Conservation (phyloP, 768 basidiomycete genomes). For the Rhodotorula diobovata region DNA sequence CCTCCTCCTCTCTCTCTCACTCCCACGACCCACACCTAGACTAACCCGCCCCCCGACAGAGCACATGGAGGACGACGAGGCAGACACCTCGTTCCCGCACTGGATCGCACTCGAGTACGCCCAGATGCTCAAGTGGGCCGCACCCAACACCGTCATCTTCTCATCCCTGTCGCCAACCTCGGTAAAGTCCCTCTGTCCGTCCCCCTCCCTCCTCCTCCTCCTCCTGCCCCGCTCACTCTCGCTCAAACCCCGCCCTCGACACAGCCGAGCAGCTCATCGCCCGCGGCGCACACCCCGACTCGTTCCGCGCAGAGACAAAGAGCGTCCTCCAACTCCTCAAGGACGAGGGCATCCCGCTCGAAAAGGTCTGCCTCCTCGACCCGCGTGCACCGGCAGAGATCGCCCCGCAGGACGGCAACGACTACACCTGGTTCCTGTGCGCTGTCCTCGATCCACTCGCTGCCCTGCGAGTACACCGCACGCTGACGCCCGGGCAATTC, state of each 20-base stretch:
- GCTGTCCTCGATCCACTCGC: not conserved
- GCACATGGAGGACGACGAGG: constrained; percentile 93
- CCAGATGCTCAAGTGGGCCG: constrained; percentile 18
- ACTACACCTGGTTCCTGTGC: constrained; percentile 79
- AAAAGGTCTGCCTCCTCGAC: constrained; percentile 84
- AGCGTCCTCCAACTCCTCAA: constrained; percentile 62
- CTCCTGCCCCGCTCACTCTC: constrained; percentile 9
- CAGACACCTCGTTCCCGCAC: constrained; percentile 55
- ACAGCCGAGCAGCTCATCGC: constrained; percentile 23
- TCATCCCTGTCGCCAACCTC: constrained; percentile 79
- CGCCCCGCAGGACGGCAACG: constrained; percentile 67
- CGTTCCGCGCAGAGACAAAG: constrained; percentile 52
- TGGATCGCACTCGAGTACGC: constrained; percentile 91
- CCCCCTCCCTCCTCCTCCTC: constrained; percentile 43
- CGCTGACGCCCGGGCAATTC: no score
- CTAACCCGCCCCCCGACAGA: constrained; percentile 53
- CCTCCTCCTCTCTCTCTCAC: no score
- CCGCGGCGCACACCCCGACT: constrained; percentile 46
- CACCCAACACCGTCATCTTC: constrained; percentile 60
- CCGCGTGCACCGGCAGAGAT: constrained; percentile 71
- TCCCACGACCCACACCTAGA: no score
- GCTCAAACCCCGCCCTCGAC: no score
- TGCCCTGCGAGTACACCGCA: not conserved
- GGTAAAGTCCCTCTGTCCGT: constrained; percentile 53
- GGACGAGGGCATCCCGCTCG: constrained; percentile 50